Conservation (phyloP, 345 rosid species). For the Bruguiera parviflora region DNA sequence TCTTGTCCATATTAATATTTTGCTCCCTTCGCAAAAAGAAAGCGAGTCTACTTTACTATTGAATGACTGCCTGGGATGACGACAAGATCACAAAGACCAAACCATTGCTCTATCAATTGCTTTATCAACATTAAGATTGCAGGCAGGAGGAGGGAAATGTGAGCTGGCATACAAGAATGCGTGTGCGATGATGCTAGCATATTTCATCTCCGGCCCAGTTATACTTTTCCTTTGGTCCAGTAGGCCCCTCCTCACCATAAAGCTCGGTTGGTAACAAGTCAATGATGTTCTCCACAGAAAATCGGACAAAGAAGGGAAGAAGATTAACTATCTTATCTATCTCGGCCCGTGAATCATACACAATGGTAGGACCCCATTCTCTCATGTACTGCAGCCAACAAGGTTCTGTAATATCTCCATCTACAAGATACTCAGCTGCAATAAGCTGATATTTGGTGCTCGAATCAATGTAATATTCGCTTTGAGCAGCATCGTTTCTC, state of each 20-base stretch:
- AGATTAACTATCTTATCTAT: conserved; percentile 57
- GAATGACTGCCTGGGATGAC: too few relatives aligned
- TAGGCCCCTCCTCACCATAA: conserved; percentile 95
- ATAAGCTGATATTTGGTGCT: conserved; percentile 60
- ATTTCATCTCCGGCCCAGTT: conserved; percentile 88
- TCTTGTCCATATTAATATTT: too few relatives aligned
- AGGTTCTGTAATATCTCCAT: conserved; percentile 57
- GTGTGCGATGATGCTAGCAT: conserved; percentile 21
- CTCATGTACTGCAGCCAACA: conserved; percentile 90
- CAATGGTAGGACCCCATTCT: conserved; percentile 88
- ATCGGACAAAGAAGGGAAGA: conserved; percentile 67
- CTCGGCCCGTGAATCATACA: conserved; percentile 75
- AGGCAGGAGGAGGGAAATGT: too few relatives aligned
- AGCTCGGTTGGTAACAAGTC: conserved; percentile 86
- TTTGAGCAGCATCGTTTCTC: conserved; percentile 61
- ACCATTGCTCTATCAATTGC: conserved; percentile 1
- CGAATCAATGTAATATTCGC: conserved; percentile 59
- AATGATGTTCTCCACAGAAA: conserved; percentile 67
- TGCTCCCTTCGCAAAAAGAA: background rate
- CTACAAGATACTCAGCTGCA: conserved; percentile 77
- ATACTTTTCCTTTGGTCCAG: conserved; percentile 90
- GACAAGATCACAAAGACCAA: background rate
- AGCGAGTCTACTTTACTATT: background rate
- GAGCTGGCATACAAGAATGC: background rate
- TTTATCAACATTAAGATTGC: too few relatives aligned